Evolutionary conservation across 2,329 filamentous ascomycete genomes (phyloP).

Genomic region (Coniochaeta sp.): DNA sequence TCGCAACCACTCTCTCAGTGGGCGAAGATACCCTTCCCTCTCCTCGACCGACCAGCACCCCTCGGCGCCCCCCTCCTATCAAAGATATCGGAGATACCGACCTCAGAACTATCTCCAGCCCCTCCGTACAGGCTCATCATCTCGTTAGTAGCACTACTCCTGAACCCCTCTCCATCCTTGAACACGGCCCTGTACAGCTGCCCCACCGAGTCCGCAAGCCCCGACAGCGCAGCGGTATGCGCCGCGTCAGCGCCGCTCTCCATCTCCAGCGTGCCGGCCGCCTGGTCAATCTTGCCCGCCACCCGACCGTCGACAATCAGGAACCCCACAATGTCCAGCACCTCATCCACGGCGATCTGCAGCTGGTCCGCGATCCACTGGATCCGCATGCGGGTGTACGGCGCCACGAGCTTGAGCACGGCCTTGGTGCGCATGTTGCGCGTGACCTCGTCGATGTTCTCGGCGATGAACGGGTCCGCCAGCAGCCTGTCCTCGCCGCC

Average conservation of each 20-base stretch:
- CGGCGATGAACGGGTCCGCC: slow-evolving; percentile 89
- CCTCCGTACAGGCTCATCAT: background rate
- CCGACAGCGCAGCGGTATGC: slow-evolving; percentile 63
- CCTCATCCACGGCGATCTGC: slow-evolving; percentile 76
- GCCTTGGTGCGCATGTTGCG: slow-evolving; percentile 97
- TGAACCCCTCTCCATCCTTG: slow-evolving; percentile 68
- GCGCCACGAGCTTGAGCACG: slow-evolving; percentile 84
- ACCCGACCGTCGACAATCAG: slow-evolving; percentile 88
- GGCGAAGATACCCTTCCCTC: background rate
- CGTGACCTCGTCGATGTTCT: slow-evolving; percentile 98
- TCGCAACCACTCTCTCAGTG: background rate
- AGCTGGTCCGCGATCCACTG: slow-evolving; percentile 82
- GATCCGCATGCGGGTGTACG: slow-evolving; percentile 88
- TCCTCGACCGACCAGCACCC: background rate
- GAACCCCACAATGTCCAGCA: slow-evolving; percentile 92
- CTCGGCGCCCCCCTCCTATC: background rate
- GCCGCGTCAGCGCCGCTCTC: slow-evolving; percentile 65
- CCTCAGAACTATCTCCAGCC: background rate
- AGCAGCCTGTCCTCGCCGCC: slow-evolving; percentile 42
- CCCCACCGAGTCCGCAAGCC: slow-evolving; percentile 64
- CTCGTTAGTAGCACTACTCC: slow-evolving; percentile 9
- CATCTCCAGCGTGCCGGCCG: slow-evolving; percentile 75
- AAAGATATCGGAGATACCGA: background rate
- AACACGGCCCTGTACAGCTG: slow-evolving; percentile 66
- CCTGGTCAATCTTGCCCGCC: slow-evolving; percentile 81